Evolutionary conservation across 495 filamentous ascomycete genomes (phyloP), one percentile per base, ranked within the genome.

Genomic region (Xylaria flabelliformis): DNA sequence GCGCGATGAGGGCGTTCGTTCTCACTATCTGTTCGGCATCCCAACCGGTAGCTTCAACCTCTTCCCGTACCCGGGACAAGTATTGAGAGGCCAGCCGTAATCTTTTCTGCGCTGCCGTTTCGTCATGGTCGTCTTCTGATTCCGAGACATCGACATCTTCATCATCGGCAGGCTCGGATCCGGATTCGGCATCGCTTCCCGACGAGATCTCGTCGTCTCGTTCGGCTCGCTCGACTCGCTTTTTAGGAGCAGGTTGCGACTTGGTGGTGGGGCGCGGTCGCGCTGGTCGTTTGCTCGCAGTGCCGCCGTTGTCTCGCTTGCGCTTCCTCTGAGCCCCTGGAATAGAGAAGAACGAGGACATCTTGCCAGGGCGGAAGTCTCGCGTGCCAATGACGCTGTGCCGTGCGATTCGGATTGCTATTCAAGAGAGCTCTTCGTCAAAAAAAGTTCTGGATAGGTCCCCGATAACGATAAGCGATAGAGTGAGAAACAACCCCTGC

Each of bases 31-130:
- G 91, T 72, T 90, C 94, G 4, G 96, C 96, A 83, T 99, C 94
- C 75, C 97, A 98, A 6, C 93, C 96, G 64, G 84, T 87, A 39
- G 82, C 82, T 77, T 91, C 90, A 34, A 97, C 92, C 78, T 98
- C 94, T 64, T 92, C 87, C 63, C 90, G 87, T 64, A 97, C 90
- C 78, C 97, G 97, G 21, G 97, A 92, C 58, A 99, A 85, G 80
- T 98, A 98, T 73, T 93, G 91, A 83, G 98, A 94, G 10, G 96
- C 96, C 46, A 99, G 88, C 75, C 95, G 90, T 75, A 97, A 80
- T 70, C 96, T 88, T 80, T 93, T 90, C 76, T 97, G 93, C 70
- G 93, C 93, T 3, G 91, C 93, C 15, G 96, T 98, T 82, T 98
- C 97, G 53, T 83, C 88, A 34, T 85, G 86, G 15, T 82, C 82